phyloP scores from a whole-genome alignment of 805 yeast genomes.

The Cyberlindnera subsufficiens region DNA sequence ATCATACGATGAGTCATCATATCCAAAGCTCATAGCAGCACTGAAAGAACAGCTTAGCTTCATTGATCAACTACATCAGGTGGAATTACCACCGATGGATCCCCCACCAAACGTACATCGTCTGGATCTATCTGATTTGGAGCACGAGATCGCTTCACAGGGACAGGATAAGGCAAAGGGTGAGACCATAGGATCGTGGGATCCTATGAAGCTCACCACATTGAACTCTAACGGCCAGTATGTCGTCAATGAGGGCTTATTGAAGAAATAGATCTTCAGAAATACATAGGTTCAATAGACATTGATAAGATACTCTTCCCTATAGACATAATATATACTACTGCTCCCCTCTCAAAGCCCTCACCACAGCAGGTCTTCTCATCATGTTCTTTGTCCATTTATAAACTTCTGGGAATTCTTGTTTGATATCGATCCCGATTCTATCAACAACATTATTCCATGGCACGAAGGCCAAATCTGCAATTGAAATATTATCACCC shows the following conservation, averaged over 20 bases:
- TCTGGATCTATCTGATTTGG: constrained; percentile 28
- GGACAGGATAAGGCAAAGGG: constrained; percentile 30
- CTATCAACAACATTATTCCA: constrained; percentile 96
- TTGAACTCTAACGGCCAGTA: constrained; percentile 33
- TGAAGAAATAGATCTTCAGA: constrained; percentile 23
- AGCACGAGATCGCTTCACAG: constrained; percentile 20
- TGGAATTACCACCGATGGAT: constrained; percentile 14
- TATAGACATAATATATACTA: constrained; percentile 1
- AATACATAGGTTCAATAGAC: background rate
- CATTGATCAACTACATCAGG: constrained; percentile 37
- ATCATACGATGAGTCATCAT: constrained; percentile 26
- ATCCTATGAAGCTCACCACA: constrained; percentile 29
- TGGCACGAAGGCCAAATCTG: constrained; percentile 89
- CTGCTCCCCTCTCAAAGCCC: constrained; percentile 74
- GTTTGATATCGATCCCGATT: constrained; percentile 80
- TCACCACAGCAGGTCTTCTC: constrained; percentile 87
- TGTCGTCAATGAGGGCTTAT: constrained; percentile 40
- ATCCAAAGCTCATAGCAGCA: constrained; percentile 26
- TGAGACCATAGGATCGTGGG: constrained; percentile 38
- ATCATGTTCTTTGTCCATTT: constrained; percentile 95
- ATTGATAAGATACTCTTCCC: background rate
- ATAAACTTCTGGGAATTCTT: constrained; percentile 91
- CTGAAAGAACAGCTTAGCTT: constrained; percentile 46
- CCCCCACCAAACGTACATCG: constrained; percentile 26
- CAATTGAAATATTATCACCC: constrained; percentile 77